phyloP scores from a whole-genome alignment of 495 filamentous ascomycete species.

The Penicillium bovifimosum region DNA sequence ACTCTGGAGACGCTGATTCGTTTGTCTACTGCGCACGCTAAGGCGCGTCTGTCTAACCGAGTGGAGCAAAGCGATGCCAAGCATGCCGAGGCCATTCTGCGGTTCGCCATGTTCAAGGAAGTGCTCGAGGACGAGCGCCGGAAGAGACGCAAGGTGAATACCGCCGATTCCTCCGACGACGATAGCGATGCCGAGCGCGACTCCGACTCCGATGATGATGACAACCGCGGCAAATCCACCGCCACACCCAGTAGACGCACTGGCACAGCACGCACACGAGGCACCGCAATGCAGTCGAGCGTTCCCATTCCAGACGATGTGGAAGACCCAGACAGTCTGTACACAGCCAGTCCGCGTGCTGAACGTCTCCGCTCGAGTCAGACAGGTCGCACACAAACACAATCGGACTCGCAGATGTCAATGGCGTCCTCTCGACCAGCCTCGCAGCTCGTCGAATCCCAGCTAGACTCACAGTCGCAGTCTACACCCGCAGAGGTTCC shows the following conservation, averaged over 20 bases:
- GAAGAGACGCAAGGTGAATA: conserved; percentile 57
- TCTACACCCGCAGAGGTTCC: conserved; percentile 36
- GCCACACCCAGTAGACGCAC: conserved; percentile 27
- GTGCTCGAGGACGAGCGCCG: conserved; percentile 81
- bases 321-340: conserved; percentile 45
- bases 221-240: conserved; percentile 26
- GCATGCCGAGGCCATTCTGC: conserved; percentile 81
- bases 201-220: conserved; percentile 31
- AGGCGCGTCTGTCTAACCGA: conserved; percentile 82
- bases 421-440: conserved; percentile 63
- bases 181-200: conserved; percentile 37
- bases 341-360: conserved; percentile 51
- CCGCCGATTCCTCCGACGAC: conserved; percentile 45
- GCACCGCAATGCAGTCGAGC: conserved; percentile 36
- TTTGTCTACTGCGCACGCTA: conserved; percentile 93
- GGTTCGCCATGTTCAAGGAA: conserved; percentile 98
- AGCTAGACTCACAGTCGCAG: conserved; percentile 48
- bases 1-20: conserved; percentile 96
- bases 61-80: conserved; percentile 89
- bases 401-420: conserved; percentile 55
- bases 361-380: conserved; percentile 41
- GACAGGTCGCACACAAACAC: conserved; percentile 32
- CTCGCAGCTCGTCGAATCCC: conserved; percentile 57
- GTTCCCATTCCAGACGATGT: conserved; percentile 23
- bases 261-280: conserved; percentile 41